Base-by-base conservation (phyloP, 2,329 filamentous ascomycete genomes). In the Aspergillus brasiliensis region DNA sequence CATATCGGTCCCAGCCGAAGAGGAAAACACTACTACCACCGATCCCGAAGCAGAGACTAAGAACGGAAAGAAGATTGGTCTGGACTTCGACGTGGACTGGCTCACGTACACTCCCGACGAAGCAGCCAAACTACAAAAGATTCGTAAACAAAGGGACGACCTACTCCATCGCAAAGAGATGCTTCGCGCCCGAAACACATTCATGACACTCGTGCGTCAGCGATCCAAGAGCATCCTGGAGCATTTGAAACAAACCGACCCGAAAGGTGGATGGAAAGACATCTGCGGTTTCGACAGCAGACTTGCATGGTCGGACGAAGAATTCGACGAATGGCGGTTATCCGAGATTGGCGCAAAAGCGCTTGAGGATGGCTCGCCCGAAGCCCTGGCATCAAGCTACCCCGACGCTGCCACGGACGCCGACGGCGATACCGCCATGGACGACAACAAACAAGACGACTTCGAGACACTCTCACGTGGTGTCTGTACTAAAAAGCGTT, bases 251-350 rank as follows among this genome's bases (percentile, higher is more conserved):
- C 75, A 78, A 55, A 70, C 70, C 17, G 78, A 81, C 38, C 77
- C 79, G 2, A 80, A 81, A 61, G 74, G 73, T 25, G 75, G 77
- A 44, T 75, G 77, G 75, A 82, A 82, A 61, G 79, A 81, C 63
- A 76, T 81, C 46, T 82, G 80, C 61, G 80, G 80, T 1, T 82
- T 79, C 61, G 80, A 82, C 62, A 68, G 72, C 11, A 72, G 80
- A 19, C 70, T 82, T 25, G 73, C 78, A 0, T 82, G 80, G 80
- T 77, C 75, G 2, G 80, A 82, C 56, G 77, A 79, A 51, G 79
- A 81, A 62, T 82, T 82, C 59, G 73, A 78, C 37, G 75, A 77
- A 28, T 82, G 80, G 80, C 74, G 79, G 21, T 60, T 74, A 10
- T 76, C 73, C 0, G 70, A 72, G 7, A 65, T 66, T 15, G 80